phyloP scores from a whole-genome alignment of 208 protist species.

The Leishmania amazonensis region DNA sequence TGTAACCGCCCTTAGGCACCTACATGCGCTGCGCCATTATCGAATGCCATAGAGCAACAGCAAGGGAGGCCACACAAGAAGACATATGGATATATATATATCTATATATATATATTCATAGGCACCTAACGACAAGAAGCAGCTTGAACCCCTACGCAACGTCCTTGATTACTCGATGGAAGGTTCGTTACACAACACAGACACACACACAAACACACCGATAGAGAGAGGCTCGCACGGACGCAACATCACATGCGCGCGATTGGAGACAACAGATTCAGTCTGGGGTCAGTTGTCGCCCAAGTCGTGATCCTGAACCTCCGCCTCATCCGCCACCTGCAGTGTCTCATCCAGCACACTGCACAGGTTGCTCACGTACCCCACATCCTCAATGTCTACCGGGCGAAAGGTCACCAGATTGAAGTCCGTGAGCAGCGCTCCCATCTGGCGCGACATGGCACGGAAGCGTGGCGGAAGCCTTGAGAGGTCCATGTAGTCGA shows the following conservation, averaged over 20 bases:
- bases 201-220: not conserved
- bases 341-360: slow-evolving; percentile 78
- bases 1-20: not conserved
- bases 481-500: slow-evolving; percentile 81
- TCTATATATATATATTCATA: not conserved
- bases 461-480: slow-evolving; percentile 65
- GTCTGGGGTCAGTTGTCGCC: slow-evolving; percentile 20
- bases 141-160: not conserved
- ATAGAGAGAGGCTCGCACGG: not conserved
- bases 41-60: not conserved
- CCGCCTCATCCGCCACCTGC: slow-evolving; percentile 87
- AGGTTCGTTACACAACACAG: not conserved
- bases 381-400: slow-evolving; percentile 74
- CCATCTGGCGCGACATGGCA: slow-evolving; percentile 70
- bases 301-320: slow-evolving; percentile 79
- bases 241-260: not conserved
- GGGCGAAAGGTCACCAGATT: slow-evolving; percentile 85
- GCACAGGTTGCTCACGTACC: slow-evolving; percentile 76
- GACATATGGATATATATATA: not conserved
- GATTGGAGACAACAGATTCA: not conserved
- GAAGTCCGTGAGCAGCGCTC: slow-evolving; percentile 75
- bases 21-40: not conserved
- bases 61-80: too few relatives aligned
- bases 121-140: not conserved
- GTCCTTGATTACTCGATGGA: not conserved